Conservation (phyloP, 2,329 filamentous ascomycete genomes). For the Arthrobotrys megalospora region DNA sequence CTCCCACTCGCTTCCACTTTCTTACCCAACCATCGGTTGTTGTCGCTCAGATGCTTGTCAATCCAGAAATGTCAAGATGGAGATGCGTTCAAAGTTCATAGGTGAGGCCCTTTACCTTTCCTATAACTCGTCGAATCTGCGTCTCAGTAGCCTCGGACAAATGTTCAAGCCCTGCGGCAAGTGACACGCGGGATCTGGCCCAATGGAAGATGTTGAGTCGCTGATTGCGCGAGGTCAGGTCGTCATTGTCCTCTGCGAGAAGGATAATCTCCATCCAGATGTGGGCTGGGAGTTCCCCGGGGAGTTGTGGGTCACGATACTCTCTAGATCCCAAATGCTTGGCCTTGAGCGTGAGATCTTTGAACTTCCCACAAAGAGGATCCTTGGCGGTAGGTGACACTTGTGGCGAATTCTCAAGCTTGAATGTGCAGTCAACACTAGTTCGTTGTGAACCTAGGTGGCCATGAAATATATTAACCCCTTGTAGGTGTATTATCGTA, state of each 20-base stretch:
- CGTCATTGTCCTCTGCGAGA: slow-evolving; percentile 44
- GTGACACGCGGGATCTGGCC: slow-evolving; percentile 35
- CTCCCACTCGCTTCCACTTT: neutral
- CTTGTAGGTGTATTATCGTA: neutral
- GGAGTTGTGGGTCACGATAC: slow-evolving; percentile 19
- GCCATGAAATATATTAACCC: neutral
- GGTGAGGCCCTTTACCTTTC: slow-evolving; percentile 56
- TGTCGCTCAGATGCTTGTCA: neutral
- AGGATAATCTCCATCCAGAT: slow-evolving; percentile 58
- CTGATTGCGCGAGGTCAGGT: slow-evolving; percentile 42
- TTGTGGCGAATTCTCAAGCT: slow-evolving; percentile 22
- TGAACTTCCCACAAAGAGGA: slow-evolving; percentile 20
- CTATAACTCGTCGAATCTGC: slow-evolving; percentile 51
- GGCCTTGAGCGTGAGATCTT: neutral
- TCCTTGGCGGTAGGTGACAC: slow-evolving; percentile 6
- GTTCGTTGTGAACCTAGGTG: slow-evolving; percentile 27
- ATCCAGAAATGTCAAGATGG: slow-evolving; percentile 1
- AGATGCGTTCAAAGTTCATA: slow-evolving; percentile 56
- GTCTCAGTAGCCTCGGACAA: slow-evolving; percentile 48
- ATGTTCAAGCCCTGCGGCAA: slow-evolving; percentile 48
- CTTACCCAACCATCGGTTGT: neutral
- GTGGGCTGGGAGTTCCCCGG: slow-evolving; percentile 38
- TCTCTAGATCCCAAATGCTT: neutral
- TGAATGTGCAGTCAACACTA: slow-evolving; percentile 39
- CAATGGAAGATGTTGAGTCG: slow-evolving; percentile 59